Evolutionary conservation across 306 rosid genomes (phyloP).

Genomic region (Neltuma alba): DNA sequence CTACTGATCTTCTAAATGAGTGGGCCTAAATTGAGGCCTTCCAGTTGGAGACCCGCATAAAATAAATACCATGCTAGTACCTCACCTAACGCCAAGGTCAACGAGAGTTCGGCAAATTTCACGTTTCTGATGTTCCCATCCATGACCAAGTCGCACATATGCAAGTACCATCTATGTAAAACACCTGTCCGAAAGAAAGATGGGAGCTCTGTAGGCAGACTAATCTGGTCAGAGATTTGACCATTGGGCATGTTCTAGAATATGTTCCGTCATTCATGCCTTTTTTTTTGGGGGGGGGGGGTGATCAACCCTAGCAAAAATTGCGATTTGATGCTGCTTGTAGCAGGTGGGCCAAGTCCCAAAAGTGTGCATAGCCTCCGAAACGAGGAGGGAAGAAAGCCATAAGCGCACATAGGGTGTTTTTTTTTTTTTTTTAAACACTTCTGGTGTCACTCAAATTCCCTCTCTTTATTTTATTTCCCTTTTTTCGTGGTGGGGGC

Average conservation of each 20-base stretch:
- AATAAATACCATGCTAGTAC: neutral
- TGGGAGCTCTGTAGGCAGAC: neutral
- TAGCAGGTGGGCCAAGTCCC: slow-evolving; percentile 11
- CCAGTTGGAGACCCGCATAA: neutral
- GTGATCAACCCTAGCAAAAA: neutral
- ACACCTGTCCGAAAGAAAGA: neutral
- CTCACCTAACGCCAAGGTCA: neutral
- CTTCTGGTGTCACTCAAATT: too few relatives aligned
- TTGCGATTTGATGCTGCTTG: neutral
- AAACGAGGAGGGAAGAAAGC: neutral
- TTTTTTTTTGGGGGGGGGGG: too few relatives aligned
- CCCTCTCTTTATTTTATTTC: neutral
- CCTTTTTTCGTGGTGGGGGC: too few relatives aligned
- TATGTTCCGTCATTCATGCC: neutral
- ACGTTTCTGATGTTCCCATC: neutral
- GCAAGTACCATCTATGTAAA: neutral
- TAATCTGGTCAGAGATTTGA: neutral
- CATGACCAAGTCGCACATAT: slow-evolving; percentile 1
- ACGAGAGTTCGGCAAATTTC: neutral
- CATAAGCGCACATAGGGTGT: slow-evolving; percentile 23
- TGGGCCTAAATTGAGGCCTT: neutral
- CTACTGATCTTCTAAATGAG: neutral
- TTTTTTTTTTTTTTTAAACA: too few relatives aligned
- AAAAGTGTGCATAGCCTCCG: neutral
- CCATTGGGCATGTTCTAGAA: neutral